These are phyloP conservation scores for Oldenlandia corymbosa DNA, from an alignment of 257 asterid species.

Conservation along the genomic window DNA sequence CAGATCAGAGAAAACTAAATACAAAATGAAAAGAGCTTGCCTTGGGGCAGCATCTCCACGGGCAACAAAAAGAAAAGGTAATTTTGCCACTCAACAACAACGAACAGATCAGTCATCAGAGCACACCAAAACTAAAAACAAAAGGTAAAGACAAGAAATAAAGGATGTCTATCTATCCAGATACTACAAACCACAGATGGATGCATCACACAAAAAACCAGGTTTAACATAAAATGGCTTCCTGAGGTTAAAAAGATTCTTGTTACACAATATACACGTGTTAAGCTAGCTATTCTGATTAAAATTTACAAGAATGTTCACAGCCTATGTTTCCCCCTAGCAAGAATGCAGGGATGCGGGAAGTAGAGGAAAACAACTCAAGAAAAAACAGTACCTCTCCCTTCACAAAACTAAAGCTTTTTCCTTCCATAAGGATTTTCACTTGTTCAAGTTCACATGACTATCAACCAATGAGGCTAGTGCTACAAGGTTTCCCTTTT, in stretches of 20 bases:
- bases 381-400: slow-evolving; percentile 7
- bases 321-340: not conserved
- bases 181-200: not conserved
- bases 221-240: not conserved
- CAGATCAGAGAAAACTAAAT: no score
- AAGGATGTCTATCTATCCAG: no score
- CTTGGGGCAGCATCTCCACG: no score
- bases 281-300: not conserved
- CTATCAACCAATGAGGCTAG: not conserved
- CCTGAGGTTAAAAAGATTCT: not conserved
- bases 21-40: no score
- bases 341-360: not conserved
- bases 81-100: no score
- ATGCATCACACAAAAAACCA: not conserved
- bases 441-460: not conserved
- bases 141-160: no score
- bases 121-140: no score
- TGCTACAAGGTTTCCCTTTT: slow-evolving; percentile 1
- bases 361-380: slow-evolving; percentile 2
- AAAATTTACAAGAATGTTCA: slow-evolving; percentile 6
- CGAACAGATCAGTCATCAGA: no score
- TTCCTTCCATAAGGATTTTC: not conserved
- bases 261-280: slow-evolving; percentile 12
- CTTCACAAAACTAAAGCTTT: slow-evolving; percentile 13
- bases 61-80: no score